Base-by-base conservation (phyloP, 2,329 filamentous ascomycete species). In the Venturiaceae sp. region DNA sequence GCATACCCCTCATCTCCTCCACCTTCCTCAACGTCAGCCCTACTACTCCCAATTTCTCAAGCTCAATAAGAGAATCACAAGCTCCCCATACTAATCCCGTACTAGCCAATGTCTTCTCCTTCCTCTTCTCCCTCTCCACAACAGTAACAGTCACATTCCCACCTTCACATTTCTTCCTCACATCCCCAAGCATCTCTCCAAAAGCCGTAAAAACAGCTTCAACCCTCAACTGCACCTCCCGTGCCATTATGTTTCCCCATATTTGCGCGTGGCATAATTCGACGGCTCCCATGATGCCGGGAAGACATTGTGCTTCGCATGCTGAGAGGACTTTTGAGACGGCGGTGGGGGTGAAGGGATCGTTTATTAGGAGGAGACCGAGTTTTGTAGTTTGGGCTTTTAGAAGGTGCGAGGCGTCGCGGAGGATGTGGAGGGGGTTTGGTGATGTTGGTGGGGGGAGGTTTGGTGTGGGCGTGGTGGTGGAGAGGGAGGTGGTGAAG, bases 351-450 rank as follows among this genome's bases (percentile, higher is more conserved):
- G 91, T 94, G 64, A 95, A 95, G 0, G 92, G 92, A 19, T 89
- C 82, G 66, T 89, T 96, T 66, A 95, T 87, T 1, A 94, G 82
- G 13, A 97, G 81, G 0, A 96, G 84, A 0, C 89, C 92, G 28
- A 96, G 79, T 62, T 95, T 96, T 5, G 91, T 96, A 1, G 86
- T 83, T 68, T 96, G 90, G 0, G 91, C 89, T 68, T 83, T 85
- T 60, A 96, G 83, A 5, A 95, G 78, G 28, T 80, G 82, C 0
- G 89, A 82, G 0, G 88, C 81, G 65, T 92, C 86, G 65, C 82
- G 81, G 34, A 92, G 83, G 60, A 92, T 79, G 14, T 83, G 74
- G 26, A 96, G 80, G 9, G 84, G 78, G 62, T 87, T 67, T 3
- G 68, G 69, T 72, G 67, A 26, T n/a, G 1, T 28, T 13, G 53